Base-by-base conservation (phyloP, 148 eudicot genomes). In the Drosera capensis region DNA sequence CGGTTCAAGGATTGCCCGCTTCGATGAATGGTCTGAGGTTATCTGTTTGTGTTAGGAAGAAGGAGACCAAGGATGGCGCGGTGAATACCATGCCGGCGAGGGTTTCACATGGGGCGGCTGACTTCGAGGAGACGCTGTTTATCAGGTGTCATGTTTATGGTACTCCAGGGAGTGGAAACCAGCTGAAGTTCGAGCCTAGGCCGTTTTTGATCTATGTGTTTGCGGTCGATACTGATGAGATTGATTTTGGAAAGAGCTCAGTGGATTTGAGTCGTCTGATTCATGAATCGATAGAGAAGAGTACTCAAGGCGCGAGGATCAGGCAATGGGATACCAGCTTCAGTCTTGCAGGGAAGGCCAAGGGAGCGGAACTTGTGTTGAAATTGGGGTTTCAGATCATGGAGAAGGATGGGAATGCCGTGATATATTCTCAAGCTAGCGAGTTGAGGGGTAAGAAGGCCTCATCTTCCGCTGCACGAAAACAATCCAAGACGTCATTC, bases 71-170 rank as follows among this genome's bases (percentile, higher is more conserved):
- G 25, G 95, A 90, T 5, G 87, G 97, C 14, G 92, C 84, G 0
- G 93, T 90, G 1, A 74, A 90, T 29, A 90, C 97, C 1, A 90
- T 90, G 97, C 97, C 97, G 0, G 77, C 97, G 2, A 71, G 95
- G 45, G 97, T 90, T 4, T 49, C 94, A 23, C 82, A 90, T 23
- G 95, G 87, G 54, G 82, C 85, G 34, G 97, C 94, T 35, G 97
- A 90, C 65, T 90, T 90, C 21, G 93, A 90, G 45, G 97, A 84
- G 71, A 90, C 87, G 0, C 56, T 90, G 1, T 90, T 90, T 41
- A 36, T 84, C 11, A 71, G 83, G 63, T 75, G 93, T 56, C 81
- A 84, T 57, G 93, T 84, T 20, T 80, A 90, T 58, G 78, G 70
- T 70, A 51, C 77, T 14, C 69, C 68, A 8, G 61, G 59, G 2